Evolutionary conservation across 2,329 filamentous ascomycete genomes (phyloP).

Genomic region (Aureobasidium namibiae): DNA sequence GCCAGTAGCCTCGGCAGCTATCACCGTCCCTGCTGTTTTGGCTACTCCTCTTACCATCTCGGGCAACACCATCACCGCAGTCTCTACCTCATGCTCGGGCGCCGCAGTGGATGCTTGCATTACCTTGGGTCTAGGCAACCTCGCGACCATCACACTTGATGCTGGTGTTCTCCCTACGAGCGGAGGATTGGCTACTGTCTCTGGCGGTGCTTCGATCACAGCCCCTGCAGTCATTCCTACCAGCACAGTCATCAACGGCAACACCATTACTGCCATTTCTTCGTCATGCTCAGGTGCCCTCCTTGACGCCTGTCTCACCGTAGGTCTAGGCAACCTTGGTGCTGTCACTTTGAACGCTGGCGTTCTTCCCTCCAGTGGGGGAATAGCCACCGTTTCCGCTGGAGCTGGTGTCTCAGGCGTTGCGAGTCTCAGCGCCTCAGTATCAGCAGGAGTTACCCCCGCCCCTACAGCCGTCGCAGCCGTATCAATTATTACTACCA

Average conservation of each 20-base stretch:
- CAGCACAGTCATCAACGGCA: neutral
- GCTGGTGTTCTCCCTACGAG: neutral
- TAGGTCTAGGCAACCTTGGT: neutral
- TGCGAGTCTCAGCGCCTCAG: too few relatives aligned
- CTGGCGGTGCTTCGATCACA: neutral
- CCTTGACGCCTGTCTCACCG: neutral
- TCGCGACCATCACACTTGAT: neutral
- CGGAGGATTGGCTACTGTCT: neutral
- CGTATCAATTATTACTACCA: too few relatives aligned
- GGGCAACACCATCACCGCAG: neutral
- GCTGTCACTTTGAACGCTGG: neutral
- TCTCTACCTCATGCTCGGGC: neutral
- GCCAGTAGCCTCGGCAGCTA: neutral
- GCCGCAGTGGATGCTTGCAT: neutral
- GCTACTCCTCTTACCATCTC: neutral
- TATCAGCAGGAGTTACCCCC: too few relatives aligned
- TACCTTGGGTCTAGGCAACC: neutral
- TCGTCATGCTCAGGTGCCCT: neutral
- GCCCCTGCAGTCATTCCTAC: neutral
- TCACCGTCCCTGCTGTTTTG: neutral
- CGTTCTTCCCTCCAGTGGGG: neutral
- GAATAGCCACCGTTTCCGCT: neutral
- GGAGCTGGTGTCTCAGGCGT: neutral
- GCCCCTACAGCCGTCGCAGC: neutral
- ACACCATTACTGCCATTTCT: neutral